Evolutionary conservation across 768 basidiomycete species (phyloP).

Genomic region (Boletus edulis): DNA sequence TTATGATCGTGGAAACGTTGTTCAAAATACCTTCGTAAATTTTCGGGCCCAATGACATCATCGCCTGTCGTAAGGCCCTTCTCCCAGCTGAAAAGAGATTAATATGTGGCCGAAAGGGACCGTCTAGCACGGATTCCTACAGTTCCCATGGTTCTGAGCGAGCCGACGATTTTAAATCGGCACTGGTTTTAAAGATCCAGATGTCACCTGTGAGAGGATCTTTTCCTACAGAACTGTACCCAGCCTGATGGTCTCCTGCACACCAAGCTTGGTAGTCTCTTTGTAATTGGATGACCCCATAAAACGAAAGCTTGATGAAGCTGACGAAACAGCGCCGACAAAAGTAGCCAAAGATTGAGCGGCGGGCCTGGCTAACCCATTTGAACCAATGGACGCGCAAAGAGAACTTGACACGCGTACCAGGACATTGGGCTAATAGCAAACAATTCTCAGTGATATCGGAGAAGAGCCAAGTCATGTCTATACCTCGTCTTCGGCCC

Average conservation of each 20-base stretch:
- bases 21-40: conserved; percentile 77
- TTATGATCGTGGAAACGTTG: conserved; percentile 79
- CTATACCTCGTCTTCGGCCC: conserved; percentile 52
- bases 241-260: conserved; percentile 43
- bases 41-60: conserved; percentile 65
- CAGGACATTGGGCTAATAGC: conserved; percentile 23
- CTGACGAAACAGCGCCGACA: conserved; percentile 73
- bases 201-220: conserved; percentile 50
- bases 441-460: conserved; percentile 8
- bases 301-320: conserved; percentile 74
- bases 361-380: conserved; percentile 48
- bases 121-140: conserved; percentile 38
- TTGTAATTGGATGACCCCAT: conserved; percentile 64
- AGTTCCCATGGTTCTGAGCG: conserved; percentile 55
- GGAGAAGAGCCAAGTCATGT: background rate
- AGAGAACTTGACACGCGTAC: conserved; percentile 17
- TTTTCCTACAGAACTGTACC: conserved; percentile 49
- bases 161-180: conserved; percentile 67
- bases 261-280: conserved; percentile 68
- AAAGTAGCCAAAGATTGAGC: conserved; percentile 81
- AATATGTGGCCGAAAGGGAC: background rate
- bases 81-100: conserved; percentile 53
- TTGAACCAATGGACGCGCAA: conserved; percentile 5
- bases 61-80: conserved; percentile 64
- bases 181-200: conserved; percentile 57